These are phyloP conservation scores for Gossypium thurberi DNA, from an alignment of 345 rosid species.

Conservation along the genomic window DNA sequence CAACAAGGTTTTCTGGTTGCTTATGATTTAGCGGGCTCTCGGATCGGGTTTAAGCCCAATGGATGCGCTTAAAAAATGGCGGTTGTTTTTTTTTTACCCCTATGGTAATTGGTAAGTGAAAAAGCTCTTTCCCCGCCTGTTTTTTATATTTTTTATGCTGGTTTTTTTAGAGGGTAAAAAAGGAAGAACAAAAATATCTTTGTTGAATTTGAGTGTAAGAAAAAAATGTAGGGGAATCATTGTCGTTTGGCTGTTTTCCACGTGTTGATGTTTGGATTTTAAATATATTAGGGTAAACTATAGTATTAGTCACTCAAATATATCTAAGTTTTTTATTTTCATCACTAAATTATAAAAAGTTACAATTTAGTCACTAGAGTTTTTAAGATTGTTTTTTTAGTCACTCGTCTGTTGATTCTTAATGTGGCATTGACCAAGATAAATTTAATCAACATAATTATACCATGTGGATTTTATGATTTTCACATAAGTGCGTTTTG, in stretches of 20 bases:
- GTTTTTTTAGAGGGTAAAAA: neutral
- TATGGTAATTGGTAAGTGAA: neutral
- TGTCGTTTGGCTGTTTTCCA: neutral
- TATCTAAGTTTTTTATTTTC: neutral
- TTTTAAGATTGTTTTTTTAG: no score
- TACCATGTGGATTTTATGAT: no score
- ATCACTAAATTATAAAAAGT: no score
- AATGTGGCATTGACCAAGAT: no score
- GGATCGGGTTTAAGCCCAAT: conserved; percentile 85
- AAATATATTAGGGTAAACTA: neutral
- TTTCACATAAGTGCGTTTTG: no score
- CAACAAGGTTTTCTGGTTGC: conserved; percentile 94
- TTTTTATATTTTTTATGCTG: neutral
- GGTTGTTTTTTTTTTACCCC: neutral
- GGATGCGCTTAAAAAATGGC: conserved; percentile 46
- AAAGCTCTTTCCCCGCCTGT: conserved; percentile 3
- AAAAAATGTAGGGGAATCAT: neutral
- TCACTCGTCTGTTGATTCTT: no score
- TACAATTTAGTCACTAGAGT: no score
- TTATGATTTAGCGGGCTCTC: conserved; percentile 56
- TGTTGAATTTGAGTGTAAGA: conserved; percentile 5
- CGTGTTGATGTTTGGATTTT: neutral
- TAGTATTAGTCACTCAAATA: neutral
- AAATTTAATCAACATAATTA: no score
- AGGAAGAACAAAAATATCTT: neutral